Base-by-base conservation (phyloP, 371 early-diverging fungal species). In the Choanephora cucurbitarum region DNA sequence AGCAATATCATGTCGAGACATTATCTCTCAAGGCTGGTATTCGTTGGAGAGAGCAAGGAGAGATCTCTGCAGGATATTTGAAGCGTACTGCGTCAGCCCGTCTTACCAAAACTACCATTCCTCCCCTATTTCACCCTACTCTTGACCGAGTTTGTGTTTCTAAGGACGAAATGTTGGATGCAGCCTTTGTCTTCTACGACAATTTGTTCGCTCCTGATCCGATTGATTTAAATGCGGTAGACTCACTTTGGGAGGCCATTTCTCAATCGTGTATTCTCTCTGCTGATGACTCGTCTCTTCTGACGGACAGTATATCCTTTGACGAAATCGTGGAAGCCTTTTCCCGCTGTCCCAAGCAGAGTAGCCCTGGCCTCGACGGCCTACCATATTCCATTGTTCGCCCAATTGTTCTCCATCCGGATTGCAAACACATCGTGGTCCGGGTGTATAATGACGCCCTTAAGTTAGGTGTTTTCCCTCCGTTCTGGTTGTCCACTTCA, bases 121-220 rank as follows among this genome's bases (percentile, higher is more conserved):
- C 18, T 15, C 11, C 42, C 18, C 19, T 51, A 1, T 15, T 15
- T 17, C 46, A 51, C 31, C 46, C 51, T 13, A 31, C 8, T 7
- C 17, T 51, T 6, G 13, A 10, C 1, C 0, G 10, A 7, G 10
- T 44, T 14, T 50, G 51, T 23, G 13, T n/a, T n/a, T 32, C 37
- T 7, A 48, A 32, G 6, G 17, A n/a, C 34, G 33, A 42, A 23
- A 49, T 50, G 58, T 23, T 49, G 8, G 23, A 57, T 34, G 58
- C 44, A 15, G 58, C 51, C 4, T 13, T 33, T 7, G 53, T 28
- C 24, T 58, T 58, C 21, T 58, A 52, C 33, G 14, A 22, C 11
- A 17, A 45, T 31, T 19, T 58, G 24, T 58, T 52, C 47, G 28
- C 52, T 14, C 58, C 52, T 28, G 58, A 58, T 3, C 24, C 39